These are phyloP conservation scores for Metschnikowia kofuensis DNA, from an alignment of 805 yeast species.

Conservation along the genomic window DNA sequence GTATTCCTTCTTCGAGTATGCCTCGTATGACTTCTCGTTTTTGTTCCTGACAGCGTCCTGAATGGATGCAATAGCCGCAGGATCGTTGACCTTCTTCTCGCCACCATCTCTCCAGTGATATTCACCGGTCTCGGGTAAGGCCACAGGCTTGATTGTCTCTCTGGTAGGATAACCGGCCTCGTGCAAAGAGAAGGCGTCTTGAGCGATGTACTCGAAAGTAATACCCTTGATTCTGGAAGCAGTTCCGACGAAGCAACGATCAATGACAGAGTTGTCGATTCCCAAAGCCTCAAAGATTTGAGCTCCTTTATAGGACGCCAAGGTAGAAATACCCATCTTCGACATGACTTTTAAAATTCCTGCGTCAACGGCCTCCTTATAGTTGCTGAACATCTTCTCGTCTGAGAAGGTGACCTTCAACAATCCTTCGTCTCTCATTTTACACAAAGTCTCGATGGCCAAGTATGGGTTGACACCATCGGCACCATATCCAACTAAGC, in stretches of 20 bases:
- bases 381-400: constrained; percentile 66
- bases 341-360: constrained; percentile 97
- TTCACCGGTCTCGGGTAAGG: constrained; percentile 92
- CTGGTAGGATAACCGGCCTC: constrained; percentile 88
- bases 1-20: constrained; percentile 83
- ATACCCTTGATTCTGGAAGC: constrained; percentile 96
- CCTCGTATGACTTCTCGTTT: constrained; percentile 88
- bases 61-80: constrained; percentile 88
- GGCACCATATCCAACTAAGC: constrained; percentile 93
- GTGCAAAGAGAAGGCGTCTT: constrained; percentile 92
- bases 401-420: constrained; percentile 54
- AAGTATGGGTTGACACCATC: constrained; percentile 94
- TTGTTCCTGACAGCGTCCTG: constrained; percentile 99
- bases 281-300: constrained; percentile 98
- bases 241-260: constrained; percentile 94
- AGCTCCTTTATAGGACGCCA: constrained; percentile 98
- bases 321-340: constrained; percentile 97
- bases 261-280: constrained; percentile 91
- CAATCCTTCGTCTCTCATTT: constrained; percentile 79
- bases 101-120: constrained; percentile 99
- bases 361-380: constrained; percentile 79
- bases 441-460: constrained; percentile 83
- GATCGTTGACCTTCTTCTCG: constrained; percentile 91
- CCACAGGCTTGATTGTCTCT: constrained; percentile 63
- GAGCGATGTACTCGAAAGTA: constrained; percentile 93